Evolutionary conservation across 768 basidiomycete genomes (phyloP).

Genomic region (Suillus spraguei): DNA sequence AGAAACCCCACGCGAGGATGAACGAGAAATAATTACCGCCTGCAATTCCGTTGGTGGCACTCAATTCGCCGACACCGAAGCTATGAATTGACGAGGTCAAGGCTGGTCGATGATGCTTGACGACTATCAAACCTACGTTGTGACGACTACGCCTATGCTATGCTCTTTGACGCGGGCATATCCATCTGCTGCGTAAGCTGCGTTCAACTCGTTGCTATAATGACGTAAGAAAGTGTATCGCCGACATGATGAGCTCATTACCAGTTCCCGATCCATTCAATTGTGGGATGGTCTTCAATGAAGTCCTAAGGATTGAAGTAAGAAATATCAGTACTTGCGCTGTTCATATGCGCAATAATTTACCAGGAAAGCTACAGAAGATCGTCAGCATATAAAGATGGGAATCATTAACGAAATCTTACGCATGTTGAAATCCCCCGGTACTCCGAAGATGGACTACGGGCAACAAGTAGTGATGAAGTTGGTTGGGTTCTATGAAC

Average conservation of each 20-base stretch:
- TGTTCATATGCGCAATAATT: conserved; percentile 8
- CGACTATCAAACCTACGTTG: conserved; percentile 56
- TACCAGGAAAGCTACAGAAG: conserved; percentile 29
- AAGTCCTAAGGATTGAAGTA: conserved; percentile 54
- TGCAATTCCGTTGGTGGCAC: conserved; percentile 83
- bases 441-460: conserved; percentile 81
- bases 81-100: conserved; percentile 32
- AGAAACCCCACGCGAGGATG: background rate
- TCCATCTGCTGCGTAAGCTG: conserved; percentile 90
- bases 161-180: conserved; percentile 86
- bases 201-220: conserved; percentile 79
- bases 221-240: conserved; percentile 2
- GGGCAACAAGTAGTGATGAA: conserved; percentile 11
- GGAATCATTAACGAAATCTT: conserved; percentile 10
- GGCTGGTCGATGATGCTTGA: conserved; percentile 2
- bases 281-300: conserved; percentile 74
- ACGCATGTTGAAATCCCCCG: conserved; percentile 86
- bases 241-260: conserved; percentile 27
- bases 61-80: conserved; percentile 94
- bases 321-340: background rate
- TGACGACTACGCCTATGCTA: conserved; percentile 71
- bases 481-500: background rate
- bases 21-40: conserved; percentile 46
- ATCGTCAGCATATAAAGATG: conserved; percentile 10
- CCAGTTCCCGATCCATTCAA: conserved; percentile 91